Evolutionary conservation across 345 rosid genomes (phyloP).

Genomic region (Triadica sebifera): DNA sequence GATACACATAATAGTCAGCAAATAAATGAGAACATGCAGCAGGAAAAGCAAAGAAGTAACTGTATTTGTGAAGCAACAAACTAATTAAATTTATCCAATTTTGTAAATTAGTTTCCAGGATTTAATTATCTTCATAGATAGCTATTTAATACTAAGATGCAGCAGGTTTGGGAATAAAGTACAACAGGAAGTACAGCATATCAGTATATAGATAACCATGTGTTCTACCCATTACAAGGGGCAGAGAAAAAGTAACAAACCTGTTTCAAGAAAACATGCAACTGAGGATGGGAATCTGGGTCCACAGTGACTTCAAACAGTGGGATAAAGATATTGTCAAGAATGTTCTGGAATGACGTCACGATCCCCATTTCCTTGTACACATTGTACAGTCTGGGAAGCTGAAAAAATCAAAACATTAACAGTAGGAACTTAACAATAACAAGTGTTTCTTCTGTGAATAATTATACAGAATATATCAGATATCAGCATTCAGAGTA

Average conservation of each 20-base stretch:
- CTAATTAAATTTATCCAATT: background rate
- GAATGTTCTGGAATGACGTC: conserved; percentile 97
- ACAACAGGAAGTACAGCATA: background rate
- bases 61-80: background rate
- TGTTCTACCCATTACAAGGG: background rate
- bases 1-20: background rate
- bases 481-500: background rate
- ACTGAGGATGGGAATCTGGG: conserved; percentile 99
- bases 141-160: background rate
- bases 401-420: conserved; percentile 40
- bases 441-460: background rate
- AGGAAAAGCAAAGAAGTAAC: background rate
- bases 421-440: background rate
- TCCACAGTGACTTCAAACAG: conserved; percentile 95
- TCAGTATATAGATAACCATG: background rate
- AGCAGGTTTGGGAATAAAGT: background rate
- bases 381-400: conserved; percentile 88
- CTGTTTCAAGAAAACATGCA: conserved; percentile 96
- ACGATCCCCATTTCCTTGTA: conserved; percentile 99
- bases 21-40: background rate
- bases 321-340: conserved; percentile 95
- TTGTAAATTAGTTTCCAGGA: background rate
- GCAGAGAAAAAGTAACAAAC: conserved; percentile 33
- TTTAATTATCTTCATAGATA: background rate
- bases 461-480: background rate